phyloP scores from a whole-genome alignment of 768 basidiomycete genomes.

The Phanerodontia chrysosporium region DNA sequence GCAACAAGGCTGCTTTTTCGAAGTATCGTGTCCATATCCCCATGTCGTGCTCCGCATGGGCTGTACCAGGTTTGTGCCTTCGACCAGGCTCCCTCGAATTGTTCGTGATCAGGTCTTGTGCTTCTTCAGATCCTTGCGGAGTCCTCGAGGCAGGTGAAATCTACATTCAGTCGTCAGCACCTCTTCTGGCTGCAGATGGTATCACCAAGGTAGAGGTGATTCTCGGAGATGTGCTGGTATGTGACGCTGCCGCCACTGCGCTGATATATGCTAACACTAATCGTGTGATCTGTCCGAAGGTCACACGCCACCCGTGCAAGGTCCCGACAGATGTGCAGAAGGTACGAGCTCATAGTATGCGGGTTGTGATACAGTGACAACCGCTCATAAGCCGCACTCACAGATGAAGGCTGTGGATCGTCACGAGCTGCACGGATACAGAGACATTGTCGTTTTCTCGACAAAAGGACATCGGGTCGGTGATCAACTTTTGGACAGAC shows the following conservation, averaged over 20 bases:
- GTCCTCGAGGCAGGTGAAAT: conserved; percentile 52
- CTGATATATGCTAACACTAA: neutral
- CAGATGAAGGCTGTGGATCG: conserved; percentile 57
- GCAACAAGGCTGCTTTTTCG: conserved; percentile 38
- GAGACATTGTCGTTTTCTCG: conserved; percentile 50
- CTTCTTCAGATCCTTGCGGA: conserved; percentile 43
- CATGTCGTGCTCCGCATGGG: conserved; percentile 57
- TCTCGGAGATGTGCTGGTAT: conserved; percentile 53
- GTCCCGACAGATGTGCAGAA: conserved; percentile 65
- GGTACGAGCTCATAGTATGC: conserved; percentile 28
- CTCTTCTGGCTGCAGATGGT: neutral
- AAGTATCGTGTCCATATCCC: conserved; percentile 48
- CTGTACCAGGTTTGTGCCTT: conserved; percentile 49
- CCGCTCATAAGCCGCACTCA: too few species aligned
- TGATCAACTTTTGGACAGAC: conserved; percentile 24
- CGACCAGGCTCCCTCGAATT: too few species aligned
- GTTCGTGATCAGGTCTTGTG: neutral
- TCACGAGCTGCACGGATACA: conserved; percentile 42
- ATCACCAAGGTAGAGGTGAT: conserved; percentile 31
- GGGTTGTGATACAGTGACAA: too few species aligned
- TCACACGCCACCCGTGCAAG: conserved; percentile 68
- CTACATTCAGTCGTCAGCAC: conserved; percentile 46
- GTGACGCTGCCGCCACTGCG: conserved; percentile 1
- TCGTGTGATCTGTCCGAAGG: conserved; percentile 24
- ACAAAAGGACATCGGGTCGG: conserved; percentile 23